These are phyloP conservation scores for Neurospora sp. DNA, from an alignment of 495 filamentous ascomycete genomes.

Conservation along the genomic window DNA sequence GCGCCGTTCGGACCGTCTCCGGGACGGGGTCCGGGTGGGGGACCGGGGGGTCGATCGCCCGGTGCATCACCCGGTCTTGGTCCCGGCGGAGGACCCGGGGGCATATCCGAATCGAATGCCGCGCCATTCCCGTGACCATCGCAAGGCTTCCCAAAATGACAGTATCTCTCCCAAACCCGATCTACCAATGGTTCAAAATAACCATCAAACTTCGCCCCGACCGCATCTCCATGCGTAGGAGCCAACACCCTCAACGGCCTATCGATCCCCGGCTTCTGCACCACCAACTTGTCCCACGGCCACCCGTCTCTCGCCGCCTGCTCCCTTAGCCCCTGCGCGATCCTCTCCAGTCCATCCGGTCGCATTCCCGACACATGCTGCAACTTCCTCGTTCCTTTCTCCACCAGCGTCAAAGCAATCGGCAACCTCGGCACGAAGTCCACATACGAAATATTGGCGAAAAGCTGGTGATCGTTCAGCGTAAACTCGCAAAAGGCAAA, in stretches of 20 bases:
- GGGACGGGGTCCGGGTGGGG: background rate
- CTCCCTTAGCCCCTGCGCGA: conserved; percentile 42
- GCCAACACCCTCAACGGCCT: conserved; percentile 45
- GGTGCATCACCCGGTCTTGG: background rate
- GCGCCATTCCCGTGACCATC: background rate
- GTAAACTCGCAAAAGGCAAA: conserved; percentile 76
- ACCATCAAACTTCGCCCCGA: conserved; percentile 46
- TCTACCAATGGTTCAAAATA: conserved; percentile 60
- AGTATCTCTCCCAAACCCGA: conserved; percentile 42
- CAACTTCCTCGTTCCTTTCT: conserved; percentile 31
- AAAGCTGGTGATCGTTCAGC: conserved; percentile 56
- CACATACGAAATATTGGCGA: conserved; percentile 70
- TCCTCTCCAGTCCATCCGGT: conserved; percentile 45
- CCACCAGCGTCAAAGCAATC: conserved; percentile 51
- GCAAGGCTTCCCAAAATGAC: background rate
- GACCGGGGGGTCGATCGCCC: background rate
- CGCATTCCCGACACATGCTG: conserved; percentile 55
- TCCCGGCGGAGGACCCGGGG: background rate
- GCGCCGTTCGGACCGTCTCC: background rate
- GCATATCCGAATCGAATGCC: background rate
- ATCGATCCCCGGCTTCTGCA: conserved; percentile 37
- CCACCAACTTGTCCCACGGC: conserved; percentile 60
- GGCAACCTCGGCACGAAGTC: conserved; percentile 62
- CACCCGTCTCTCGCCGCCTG: conserved; percentile 47
- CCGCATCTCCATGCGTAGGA: conserved; percentile 53